Evolutionary conservation across 208 protist species (phyloP), one percentile per base, ranked within the genome.

Genomic region (Wallacemonas sp.): DNA sequence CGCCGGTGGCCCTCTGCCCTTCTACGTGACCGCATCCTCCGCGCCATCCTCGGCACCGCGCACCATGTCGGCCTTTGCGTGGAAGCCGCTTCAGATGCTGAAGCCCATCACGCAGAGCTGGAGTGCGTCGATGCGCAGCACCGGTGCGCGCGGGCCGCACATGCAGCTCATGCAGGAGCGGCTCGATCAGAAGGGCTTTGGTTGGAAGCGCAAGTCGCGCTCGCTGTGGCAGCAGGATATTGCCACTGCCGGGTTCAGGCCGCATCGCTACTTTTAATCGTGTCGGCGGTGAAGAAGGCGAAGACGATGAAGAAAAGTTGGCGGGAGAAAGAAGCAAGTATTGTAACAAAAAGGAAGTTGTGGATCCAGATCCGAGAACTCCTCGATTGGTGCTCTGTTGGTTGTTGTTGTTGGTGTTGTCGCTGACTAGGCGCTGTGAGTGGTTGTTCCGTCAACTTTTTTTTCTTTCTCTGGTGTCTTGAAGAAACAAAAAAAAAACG

Each of bases 151-250:
- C 22, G 80, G 83, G 2, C 86, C 82, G 41, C 61, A 76, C 59
- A 84, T 82, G 79, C 81, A 89, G 48, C 78, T 95, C n/a, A 76
- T 84, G 73, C 89, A 95, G 63, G 86, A 95, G 59, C 81, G 89
- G 18, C 65, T 95, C 16, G 85, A 95, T 69, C 78, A 82, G 41
- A 91, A 92, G 66, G 89, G 89, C 26, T 93, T 95, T 69, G 89
- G 89, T 2, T 95, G 86, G 86, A 95, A 95, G 63, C 74, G 79
- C 18, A 95, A 93, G 72, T 89, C 86, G 0, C 81, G 89, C 39
- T 91, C 81, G 0, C 76, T 95, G 2, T 95, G 89, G 89, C 89
- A 95, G 75, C 89, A 92, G 52, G 89, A 95, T 57, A 79, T 90
- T 52, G 78, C 65, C 48, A 95, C 89, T 1, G 81, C 83, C 31